Evolutionary conservation across 1,139 yeast genomes (phyloP), one percentile per base, ranked within the genome.

Genomic region (Suhomyces bribrorum): DNA sequence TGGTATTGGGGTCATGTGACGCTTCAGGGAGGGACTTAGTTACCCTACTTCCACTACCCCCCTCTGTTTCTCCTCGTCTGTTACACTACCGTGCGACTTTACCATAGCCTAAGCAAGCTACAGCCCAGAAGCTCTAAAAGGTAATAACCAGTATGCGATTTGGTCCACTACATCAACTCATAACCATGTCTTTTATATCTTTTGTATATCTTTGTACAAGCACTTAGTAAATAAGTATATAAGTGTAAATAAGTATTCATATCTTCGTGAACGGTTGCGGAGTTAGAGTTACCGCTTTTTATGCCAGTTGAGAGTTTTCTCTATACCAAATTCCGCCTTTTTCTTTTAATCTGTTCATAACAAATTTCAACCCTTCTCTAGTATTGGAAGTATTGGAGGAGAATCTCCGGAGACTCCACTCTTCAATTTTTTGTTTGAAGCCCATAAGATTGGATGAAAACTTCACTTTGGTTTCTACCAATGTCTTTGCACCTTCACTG

Each of bases 351-450:
- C 59, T 57, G 50, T 81, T 81, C 89, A 90, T 85, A 15, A 88
- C 96, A 58, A 76, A 79, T 34, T 77, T 69, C 75, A 90, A 76
- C 2, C 96, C 96, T 42, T 77, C 69, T 43, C 88, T 73, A 14
- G 92, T 81, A 48, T 78, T 79, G 41, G 65, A 68, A 46, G 86
- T 66, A 57, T 89, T 86, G 38, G 81, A 81, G 31, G 79, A 71
- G 56, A 90, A 88, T 54, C 76, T 75, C 25, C 71, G 70, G 52
- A 79, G 81, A 32, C 95, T 82, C 96, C 96, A 89, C 32, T 73
- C 71, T 61, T 90, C 97, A 39, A 90, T 86, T 47, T 81, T 72
- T 55, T 80, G 80, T 54, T 79, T 83, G 53, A 89, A 72, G 1
- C 88, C 87, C 40, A 68, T 42, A 52, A 87, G 81, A 40, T 87